Evolutionary conservation across 192 early-diverging fungal genomes (phyloP).

Genomic region (Irineochytrium annulatum): DNA sequence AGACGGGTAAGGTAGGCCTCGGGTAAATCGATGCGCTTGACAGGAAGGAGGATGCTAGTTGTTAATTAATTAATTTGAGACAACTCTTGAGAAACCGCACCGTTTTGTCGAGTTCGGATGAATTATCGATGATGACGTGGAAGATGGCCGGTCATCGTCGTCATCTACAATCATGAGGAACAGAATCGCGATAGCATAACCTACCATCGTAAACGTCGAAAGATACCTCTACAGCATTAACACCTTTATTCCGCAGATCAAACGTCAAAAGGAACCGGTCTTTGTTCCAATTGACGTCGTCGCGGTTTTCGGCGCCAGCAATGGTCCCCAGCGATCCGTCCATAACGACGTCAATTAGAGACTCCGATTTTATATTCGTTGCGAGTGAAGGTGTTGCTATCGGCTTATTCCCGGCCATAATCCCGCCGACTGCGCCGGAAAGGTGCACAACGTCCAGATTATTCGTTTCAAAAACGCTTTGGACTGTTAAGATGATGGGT

Average conservation of each 20-base stretch:
- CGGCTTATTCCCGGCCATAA: neutral
- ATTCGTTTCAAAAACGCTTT: conserved; percentile 53
- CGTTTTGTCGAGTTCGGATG: conserved; percentile 45
- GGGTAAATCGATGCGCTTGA: conserved; percentile 56
- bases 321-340: conserved; percentile 31
- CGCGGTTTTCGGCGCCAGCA: conserved; percentile 11
- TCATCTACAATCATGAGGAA: neutral
- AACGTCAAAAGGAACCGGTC: conserved; percentile 74
- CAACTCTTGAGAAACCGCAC: conserved; percentile 2
- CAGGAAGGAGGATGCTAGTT: conserved; percentile 61
- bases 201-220: conserved; percentile 66
- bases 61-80: neutral
- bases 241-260: conserved; percentile 74
- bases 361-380: conserved; percentile 3
- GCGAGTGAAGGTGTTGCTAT: neutral
- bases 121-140: conserved; percentile 30
- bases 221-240: conserved; percentile 63
- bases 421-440: conserved; percentile 5
- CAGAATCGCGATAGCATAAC: neutral
- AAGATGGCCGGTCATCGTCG: neutral
- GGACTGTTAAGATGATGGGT: conserved; percentile 67
- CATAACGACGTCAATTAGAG: neutral
- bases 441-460: conserved; percentile 68
- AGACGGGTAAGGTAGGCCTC: conserved; percentile 39
- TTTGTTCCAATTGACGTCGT: neutral